Percentiles rank a stretch among this genome's conserved stretches.
Conservation (phyloP, 495 filamentous ascomycete genomes). For the Penicillium ochrochloron region DNA sequence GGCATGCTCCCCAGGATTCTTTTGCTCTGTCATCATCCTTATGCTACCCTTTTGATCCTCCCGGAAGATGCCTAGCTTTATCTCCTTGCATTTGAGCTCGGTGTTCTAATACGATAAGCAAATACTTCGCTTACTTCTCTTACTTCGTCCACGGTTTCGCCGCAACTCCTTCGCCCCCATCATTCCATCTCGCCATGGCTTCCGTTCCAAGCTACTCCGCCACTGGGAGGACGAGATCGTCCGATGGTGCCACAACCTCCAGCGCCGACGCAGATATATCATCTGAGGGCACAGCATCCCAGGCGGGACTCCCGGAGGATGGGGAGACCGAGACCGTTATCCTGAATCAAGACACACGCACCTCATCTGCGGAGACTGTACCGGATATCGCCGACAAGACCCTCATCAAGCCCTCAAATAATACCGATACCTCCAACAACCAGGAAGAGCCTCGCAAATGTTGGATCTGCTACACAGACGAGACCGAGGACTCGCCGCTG, state of each 20-base stretch:
- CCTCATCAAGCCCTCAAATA: constrained; percentile 20
- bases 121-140: constrained; percentile 4
- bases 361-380: constrained; percentile 22
- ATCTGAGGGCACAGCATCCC: constrained; percentile 14
- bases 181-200: constrained; percentile 36
- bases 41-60: background rate
- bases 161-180: constrained; percentile 3
- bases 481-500: constrained; percentile 72
- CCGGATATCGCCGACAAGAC: constrained; percentile 25
- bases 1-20: background rate
- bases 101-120: constrained; percentile 1
- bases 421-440: constrained; percentile 20
- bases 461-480: constrained; percentile 91
- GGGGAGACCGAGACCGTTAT: constrained; percentile 50
- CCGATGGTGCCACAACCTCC: constrained; percentile 35
- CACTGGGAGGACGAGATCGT: constrained; percentile 35
- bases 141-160: background rate
- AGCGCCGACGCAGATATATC: constrained; percentile 25
- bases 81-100: constrained; percentile 5
- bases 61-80: constrained; percentile 8
- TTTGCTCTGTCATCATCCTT: constrained; percentile 6
- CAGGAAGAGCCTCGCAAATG: constrained; percentile 68
- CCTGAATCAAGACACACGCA: constrained; percentile 42
- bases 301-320: constrained; percentile 36
- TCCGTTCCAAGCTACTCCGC: constrained; percentile 44